phyloP scores from a whole-genome alignment of 208 protist species.

The Novymonas esmeraldas region DNA sequence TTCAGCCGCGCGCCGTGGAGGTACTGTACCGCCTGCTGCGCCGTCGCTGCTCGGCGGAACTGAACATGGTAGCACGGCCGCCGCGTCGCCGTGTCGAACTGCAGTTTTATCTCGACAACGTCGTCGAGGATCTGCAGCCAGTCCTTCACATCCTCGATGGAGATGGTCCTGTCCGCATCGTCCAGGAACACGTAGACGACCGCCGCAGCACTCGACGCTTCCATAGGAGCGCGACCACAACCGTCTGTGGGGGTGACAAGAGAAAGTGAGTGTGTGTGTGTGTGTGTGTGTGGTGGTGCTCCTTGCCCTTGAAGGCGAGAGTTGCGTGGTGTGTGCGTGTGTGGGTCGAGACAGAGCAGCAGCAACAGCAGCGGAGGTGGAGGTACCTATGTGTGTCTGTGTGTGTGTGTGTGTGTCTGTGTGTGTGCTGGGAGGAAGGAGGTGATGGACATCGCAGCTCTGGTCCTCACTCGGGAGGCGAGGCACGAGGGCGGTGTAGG shows the following conservation, averaged over 20 bases:
- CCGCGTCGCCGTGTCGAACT: constrained; percentile 62
- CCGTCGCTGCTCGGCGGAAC: constrained; percentile 45
- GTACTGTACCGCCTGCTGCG: constrained; percentile 65
- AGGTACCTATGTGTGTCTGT: too few species aligned
- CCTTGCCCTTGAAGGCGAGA: too few species aligned
- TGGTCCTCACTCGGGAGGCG: too few species aligned
- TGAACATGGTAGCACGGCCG: constrained; percentile 59
- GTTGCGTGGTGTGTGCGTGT: too few species aligned
- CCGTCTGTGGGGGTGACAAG: not conserved
- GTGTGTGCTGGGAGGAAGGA: too few species aligned
- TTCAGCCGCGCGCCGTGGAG: constrained; percentile 71
- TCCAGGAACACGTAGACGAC: constrained; percentile 65
- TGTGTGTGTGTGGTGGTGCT: not conserved
- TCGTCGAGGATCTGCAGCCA: constrained; percentile 73
- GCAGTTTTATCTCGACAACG: constrained; percentile 71
- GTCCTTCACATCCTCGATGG: constrained; percentile 66
- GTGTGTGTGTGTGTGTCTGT: too few species aligned
- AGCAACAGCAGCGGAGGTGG: too few species aligned
- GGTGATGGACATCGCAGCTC: too few species aligned
- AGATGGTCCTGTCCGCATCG: constrained; percentile 42
- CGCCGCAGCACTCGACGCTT: constrained; percentile 31
- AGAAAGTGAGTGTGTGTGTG: not conserved
- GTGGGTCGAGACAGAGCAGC: too few species aligned
- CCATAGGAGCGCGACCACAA: too few species aligned
- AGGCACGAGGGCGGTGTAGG: too few species aligned